A percentile compares a stretch with the other conserved stretches of the same genome.
Conservation (phyloP, 164 flowering plant genomes). For the Houttuynia cordata region DNA sequence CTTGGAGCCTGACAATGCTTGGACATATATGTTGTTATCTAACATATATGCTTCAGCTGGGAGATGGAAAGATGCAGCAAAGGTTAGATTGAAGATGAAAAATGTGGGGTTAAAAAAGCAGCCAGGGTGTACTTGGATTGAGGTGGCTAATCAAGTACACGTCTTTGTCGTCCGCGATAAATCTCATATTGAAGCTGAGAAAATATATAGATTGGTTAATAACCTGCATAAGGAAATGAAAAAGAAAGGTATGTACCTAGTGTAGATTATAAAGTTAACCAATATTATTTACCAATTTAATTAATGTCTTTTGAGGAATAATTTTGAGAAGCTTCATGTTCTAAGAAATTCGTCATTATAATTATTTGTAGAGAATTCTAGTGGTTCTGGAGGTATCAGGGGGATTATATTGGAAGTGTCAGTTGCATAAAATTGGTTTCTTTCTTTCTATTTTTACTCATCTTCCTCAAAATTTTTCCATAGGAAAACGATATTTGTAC, state of each 20-base stretch:
- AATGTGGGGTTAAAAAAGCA: constrained; percentile 10
- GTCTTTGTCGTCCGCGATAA: constrained; percentile 12
- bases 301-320: not conserved
- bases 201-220: constrained; percentile 8
- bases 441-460: too few relatives aligned
- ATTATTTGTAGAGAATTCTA: not conserved
- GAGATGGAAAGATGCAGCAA: constrained; percentile 12
- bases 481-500: too few relatives aligned
- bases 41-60: constrained; percentile 14
- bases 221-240: constrained; percentile 7
- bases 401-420: not conserved
- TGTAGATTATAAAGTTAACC: not conserved
- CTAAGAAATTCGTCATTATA: not conserved
- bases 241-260: constrained; percentile 7
- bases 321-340: not conserved
- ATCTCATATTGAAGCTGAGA: constrained; percentile 9
- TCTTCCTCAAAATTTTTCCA: too few relatives aligned
- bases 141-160: constrained; percentile 9
- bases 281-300: constrained; percentile 1
- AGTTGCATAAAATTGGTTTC: not conserved
- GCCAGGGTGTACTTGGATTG: constrained; percentile 17
- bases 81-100: constrained; percentile 12
- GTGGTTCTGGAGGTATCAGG: not conserved
- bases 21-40: constrained; percentile 8
- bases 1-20: constrained; percentile 10